These are phyloP conservation scores for Penicillium capsulatum DNA, from an alignment of 2,329 filamentous ascomycete genomes.

Conservation along the genomic window DNA sequence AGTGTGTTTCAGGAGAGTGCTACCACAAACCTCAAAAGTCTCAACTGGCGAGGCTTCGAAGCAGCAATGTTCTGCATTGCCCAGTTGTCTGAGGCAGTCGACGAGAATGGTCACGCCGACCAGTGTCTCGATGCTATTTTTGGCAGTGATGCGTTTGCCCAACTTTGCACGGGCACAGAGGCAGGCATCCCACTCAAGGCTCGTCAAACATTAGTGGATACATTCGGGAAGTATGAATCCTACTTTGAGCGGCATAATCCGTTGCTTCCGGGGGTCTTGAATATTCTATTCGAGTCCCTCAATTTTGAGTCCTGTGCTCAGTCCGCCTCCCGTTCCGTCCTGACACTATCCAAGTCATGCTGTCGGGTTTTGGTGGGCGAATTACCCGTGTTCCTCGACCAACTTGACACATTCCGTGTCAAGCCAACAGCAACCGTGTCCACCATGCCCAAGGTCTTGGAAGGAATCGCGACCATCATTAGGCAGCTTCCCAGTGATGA, in stretches of 20 bases:
- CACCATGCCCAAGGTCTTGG: conserved; percentile 42
- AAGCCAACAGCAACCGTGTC: conserved; percentile 35
- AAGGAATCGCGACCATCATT: conserved; percentile 45
- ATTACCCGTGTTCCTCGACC: conserved; percentile 42
- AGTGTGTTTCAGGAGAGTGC: conserved; percentile 41
- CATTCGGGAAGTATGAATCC: conserved; percentile 42
- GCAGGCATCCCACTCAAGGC: conserved; percentile 35
- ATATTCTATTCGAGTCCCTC: conserved; percentile 44
- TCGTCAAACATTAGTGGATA: conserved; percentile 41
- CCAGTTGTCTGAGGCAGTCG: conserved; percentile 44
- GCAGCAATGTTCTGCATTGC: conserved; percentile 43
- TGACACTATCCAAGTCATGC: conserved; percentile 43
- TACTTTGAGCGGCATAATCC: conserved; percentile 44
- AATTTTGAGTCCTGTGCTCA: conserved; percentile 40
- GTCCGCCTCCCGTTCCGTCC: conserved; percentile 43
- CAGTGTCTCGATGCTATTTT: conserved; percentile 41
- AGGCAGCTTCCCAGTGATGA: conserved; percentile 39
- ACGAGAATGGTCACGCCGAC: conserved; percentile 42
- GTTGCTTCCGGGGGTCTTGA: conserved; percentile 40
- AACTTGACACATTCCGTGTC: conserved; percentile 38
- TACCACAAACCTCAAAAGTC: conserved; percentile 28
- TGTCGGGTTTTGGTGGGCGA: conserved; percentile 39
- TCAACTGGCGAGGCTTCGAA: conserved; percentile 44
- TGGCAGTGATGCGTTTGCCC: conserved; percentile 34
- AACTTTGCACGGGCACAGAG: conserved; percentile 31